A percentile compares a stretch with the other conserved stretches of the same genome.
Conservation (phyloP, 306 rosid species). For the Malus asiatica region DNA sequence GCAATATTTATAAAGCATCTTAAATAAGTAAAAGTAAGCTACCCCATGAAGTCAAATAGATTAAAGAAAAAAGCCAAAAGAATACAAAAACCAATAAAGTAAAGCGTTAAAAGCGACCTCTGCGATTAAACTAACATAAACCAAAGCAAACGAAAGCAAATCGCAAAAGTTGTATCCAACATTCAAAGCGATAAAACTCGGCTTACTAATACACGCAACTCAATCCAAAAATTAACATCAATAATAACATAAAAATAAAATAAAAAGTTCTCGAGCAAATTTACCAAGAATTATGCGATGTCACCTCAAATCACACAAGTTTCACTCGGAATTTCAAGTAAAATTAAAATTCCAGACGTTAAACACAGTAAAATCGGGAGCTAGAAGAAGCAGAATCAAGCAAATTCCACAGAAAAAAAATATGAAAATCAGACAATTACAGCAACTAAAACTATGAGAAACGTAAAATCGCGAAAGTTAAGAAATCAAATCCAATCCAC, state of each 20-base stretch:
- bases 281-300: background rate
- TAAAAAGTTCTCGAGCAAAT: background rate
- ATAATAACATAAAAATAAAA: background rate
- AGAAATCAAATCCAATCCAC: background rate
- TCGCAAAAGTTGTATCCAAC: background rate
- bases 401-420: background rate
- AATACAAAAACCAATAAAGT: background rate
- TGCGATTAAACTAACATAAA: background rate
- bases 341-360: background rate
- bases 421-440: background rate
- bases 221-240: background rate
- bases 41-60: background rate
- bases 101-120: background rate
- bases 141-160: background rate
- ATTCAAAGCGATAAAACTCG: background rate
- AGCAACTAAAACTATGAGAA: background rate
- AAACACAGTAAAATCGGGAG: background rate
- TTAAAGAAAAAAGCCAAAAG: background rate
- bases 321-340: background rate
- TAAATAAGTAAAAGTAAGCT: background rate
- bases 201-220: background rate
- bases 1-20: background rate
- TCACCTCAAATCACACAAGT: background rate
- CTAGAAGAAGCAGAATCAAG: background rate
- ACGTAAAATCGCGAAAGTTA: background rate